These are phyloP conservation scores for Leccinum variabile DNA, from an alignment of 1,284 basidiomycete genomes.

Conservation along the genomic window DNA sequence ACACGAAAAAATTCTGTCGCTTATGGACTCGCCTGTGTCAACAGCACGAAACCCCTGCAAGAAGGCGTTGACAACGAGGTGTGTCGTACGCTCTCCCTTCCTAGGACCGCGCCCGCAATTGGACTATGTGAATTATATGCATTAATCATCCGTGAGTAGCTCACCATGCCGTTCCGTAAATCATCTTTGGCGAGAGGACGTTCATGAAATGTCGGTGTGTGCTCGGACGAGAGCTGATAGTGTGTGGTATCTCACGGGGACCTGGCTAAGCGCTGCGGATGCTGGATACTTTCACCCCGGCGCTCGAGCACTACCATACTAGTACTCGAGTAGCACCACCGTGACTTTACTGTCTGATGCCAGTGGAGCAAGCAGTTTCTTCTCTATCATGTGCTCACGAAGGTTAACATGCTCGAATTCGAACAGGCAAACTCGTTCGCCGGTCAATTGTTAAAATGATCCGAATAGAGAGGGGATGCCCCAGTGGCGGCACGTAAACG, in stretches of 20 bases:
- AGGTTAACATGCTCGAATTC: background rate
- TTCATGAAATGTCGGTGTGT: conserved; percentile 23
- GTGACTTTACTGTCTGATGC: background rate
- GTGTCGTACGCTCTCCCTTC: conserved; percentile 72
- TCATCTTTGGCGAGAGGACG: conserved; percentile 43
- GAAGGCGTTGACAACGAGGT: conserved; percentile 69
- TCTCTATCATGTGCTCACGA: background rate
- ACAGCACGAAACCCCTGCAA: conserved; percentile 75
- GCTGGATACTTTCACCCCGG: background rate
- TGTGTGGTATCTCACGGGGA: conserved; percentile 19
- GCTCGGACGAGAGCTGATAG: conserved; percentile 9
- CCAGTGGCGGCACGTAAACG: background rate
- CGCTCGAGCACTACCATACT: background rate
- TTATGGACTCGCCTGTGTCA: conserved; percentile 62
- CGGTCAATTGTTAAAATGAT: background rate
- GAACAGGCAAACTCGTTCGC: background rate
- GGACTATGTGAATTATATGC: background rate
- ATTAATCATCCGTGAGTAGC: conserved; percentile 4
- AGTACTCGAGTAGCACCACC: background rate
- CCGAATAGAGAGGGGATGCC: background rate
- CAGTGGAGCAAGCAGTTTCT: background rate
- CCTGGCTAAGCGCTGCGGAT: background rate
- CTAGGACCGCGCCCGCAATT: conserved; percentile 35
- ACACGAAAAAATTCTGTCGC: background rate
- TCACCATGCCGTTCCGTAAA: conserved; percentile 73